Percentiles rank a stretch among this genome's conserved stretches.
phyloP scores from a whole-genome alignment of 1,139 yeast species.

The Diutina mesorugosa region DNA sequence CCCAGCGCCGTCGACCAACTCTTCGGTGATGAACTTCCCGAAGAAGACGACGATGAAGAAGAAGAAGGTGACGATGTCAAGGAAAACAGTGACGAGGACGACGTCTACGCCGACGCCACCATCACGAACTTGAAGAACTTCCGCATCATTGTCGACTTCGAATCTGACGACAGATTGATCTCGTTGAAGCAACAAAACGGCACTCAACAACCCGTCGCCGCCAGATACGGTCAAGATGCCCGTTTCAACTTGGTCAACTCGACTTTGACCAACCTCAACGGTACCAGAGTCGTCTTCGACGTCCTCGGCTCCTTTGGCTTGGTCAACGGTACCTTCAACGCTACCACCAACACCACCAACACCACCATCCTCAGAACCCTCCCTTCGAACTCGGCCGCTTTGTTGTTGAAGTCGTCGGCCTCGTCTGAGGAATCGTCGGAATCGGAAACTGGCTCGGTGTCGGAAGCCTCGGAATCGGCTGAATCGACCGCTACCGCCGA shows the following conservation, averaged over 20 bases:
- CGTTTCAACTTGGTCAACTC: not conserved
- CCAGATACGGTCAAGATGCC: not conserved
- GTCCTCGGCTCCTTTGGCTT: not conserved
- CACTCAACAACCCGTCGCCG: not conserved
- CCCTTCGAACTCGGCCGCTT: not conserved
- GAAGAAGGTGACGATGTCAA: not conserved
- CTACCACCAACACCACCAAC: not conserved
- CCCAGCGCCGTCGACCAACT: not conserved
- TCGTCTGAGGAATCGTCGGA: not conserved
- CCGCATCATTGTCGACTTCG: constrained; percentile 1
- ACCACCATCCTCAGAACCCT: not conserved
- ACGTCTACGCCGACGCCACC: not conserved
- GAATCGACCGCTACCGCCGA: not conserved
- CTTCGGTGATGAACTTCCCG: not conserved
- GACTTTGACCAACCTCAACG: not conserved
- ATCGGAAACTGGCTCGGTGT: not conserved
- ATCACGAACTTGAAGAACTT: not conserved
- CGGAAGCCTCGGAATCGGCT: not conserved
- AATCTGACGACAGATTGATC: not conserved
- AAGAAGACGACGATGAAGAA: not conserved
- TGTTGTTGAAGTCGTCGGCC: not conserved
- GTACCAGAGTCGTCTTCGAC: not conserved
- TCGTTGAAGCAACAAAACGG: constrained; percentile 1
- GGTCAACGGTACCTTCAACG: not conserved
- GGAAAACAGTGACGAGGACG: not conserved